Conservation (phyloP, 352 stramenopile species). For the Globisporangium radiosum region DNA sequence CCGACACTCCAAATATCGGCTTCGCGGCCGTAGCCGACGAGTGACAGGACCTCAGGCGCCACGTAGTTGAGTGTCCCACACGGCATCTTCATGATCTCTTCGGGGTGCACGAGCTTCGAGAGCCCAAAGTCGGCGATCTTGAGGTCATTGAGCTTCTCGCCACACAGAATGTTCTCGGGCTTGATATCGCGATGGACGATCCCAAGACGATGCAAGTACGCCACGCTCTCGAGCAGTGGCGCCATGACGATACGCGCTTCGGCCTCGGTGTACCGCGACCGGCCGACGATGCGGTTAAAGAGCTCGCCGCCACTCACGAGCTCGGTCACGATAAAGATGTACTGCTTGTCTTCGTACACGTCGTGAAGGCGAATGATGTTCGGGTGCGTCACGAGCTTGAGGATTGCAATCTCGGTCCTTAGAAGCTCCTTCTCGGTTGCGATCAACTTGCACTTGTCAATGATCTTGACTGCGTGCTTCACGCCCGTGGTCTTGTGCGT, state of each 20-base stretch:
- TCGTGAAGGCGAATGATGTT: slow-evolving; percentile 86
- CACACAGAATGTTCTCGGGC: slow-evolving; percentile 86
- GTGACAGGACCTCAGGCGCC: slow-evolving; percentile 88
- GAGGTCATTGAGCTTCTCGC: slow-evolving; percentile 79
- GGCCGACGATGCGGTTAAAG: slow-evolving; percentile 94
- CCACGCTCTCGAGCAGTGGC: slow-evolving; percentile 85
- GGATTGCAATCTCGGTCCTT: slow-evolving; percentile 90
- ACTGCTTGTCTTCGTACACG: slow-evolving; percentile 89
- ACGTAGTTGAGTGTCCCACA: slow-evolving; percentile 93
- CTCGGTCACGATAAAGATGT: slow-evolving; percentile 99
- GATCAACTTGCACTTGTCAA: slow-evolving; percentile 88
- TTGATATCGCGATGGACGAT: slow-evolving; percentile 90
- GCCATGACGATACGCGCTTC: slow-evolving; percentile 85
- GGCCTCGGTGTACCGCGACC: slow-evolving; percentile 81
- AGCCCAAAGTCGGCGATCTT: slow-evolving; percentile 93
- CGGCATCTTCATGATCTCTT: slow-evolving; percentile 92
- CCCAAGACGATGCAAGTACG: slow-evolving; percentile 88
- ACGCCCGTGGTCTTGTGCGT: slow-evolving; percentile 52
- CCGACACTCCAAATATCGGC: slow-evolving; percentile 91
- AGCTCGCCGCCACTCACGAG: slow-evolving; percentile 94
- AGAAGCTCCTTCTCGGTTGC: slow-evolving; percentile 86
- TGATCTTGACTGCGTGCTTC: slow-evolving; percentile 90
- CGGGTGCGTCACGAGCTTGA: slow-evolving; percentile 89
- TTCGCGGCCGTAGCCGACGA: slow-evolving; percentile 84
- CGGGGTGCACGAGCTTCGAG: slow-evolving; percentile 88